These are phyloP conservation scores for Rubus parviflorus DNA, from an alignment of 306 rosid species.

Conservation along the genomic window DNA sequence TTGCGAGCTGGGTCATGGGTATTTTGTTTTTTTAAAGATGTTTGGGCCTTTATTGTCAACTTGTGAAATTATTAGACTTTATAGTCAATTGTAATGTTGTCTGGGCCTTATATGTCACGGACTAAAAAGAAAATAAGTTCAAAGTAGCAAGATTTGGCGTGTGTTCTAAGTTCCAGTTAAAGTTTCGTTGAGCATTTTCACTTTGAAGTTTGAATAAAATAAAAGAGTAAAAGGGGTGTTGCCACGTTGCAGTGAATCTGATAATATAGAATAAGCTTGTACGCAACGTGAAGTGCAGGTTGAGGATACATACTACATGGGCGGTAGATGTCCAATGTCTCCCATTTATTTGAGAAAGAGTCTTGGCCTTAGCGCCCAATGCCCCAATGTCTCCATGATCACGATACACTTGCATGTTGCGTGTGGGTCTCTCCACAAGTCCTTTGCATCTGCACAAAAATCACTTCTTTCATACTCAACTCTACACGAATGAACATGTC, in stretches of 20 bases:
- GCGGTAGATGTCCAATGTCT: conserved; percentile 40
- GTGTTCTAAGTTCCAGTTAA: conserved; percentile 5
- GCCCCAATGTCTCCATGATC: conserved; percentile 45
- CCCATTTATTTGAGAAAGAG: conserved; percentile 36
- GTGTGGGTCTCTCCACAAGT: neutral
- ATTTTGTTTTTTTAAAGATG: no score
- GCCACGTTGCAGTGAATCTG: neutral
- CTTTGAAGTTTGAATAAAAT: neutral
- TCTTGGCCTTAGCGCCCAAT: conserved; percentile 36
- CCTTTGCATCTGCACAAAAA: conserved; percentile 10
- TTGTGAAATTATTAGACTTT: no score
- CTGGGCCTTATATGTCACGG: no score
- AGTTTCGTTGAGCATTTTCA: neutral
- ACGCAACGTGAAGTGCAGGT: conserved; percentile 38
- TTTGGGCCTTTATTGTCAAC: no score
- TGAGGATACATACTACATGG: conserved; percentile 27
- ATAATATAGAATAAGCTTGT: conserved; percentile 6
- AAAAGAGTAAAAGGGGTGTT: neutral
- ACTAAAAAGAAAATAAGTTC: neutral
- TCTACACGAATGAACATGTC: no score
- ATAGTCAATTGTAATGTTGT: no score
- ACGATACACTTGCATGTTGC: conserved; percentile 37
- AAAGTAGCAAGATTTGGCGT: neutral
- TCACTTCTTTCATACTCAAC: conserved; percentile 7
- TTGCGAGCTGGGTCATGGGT: no score